Evolutionary conservation across 2,329 filamentous ascomycete genomes (phyloP).

Genomic region (Nothophoma quercina): DNA sequence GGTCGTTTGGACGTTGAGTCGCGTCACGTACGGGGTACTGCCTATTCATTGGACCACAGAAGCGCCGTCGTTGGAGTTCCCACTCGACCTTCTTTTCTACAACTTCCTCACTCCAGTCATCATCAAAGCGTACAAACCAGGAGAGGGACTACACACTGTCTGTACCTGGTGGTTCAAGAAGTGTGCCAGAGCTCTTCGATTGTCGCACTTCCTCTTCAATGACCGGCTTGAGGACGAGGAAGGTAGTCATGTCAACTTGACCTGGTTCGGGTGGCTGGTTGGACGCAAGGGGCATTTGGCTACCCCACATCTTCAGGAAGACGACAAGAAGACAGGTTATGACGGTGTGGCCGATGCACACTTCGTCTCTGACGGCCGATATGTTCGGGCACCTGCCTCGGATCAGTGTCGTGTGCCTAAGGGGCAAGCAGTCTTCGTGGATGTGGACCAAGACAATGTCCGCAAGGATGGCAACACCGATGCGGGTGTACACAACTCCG

Average conservation of each 20-base stretch:
- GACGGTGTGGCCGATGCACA: slow-evolving; percentile 53
- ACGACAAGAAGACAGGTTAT: slow-evolving; percentile 37
- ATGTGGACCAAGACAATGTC: slow-evolving; percentile 72
- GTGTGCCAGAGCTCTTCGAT: slow-evolving; percentile 78
- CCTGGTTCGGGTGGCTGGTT: slow-evolving; percentile 65
- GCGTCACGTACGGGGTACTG: slow-evolving; percentile 73
- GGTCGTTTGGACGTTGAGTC: slow-evolving; percentile 89
- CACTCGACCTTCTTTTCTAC: slow-evolving; percentile 92
- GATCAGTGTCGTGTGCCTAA: slow-evolving; percentile 96
- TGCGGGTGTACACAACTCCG: slow-evolving; percentile 49
- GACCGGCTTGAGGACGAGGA: slow-evolving; percentile 84
- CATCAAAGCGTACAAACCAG: slow-evolving; percentile 83
- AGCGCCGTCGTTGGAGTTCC: slow-evolving; percentile 91
- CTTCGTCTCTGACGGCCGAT: slow-evolving; percentile 76
- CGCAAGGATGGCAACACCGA: slow-evolving; percentile 65
- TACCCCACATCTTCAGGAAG: slow-evolving; percentile 42
- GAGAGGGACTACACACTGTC: slow-evolving; percentile 81
- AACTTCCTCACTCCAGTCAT: slow-evolving; percentile 94
- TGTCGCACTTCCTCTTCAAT: slow-evolving; percentile 94
- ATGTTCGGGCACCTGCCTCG: slow-evolving; percentile 90
- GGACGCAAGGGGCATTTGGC: slow-evolving; percentile 52
- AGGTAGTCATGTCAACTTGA: slow-evolving; percentile 68
- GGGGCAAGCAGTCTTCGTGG: slow-evolving; percentile 79
- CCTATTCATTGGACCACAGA: slow-evolving; percentile 94
- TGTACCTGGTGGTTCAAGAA: slow-evolving; percentile 97